A percentile compares a stretch with the other conserved stretches of the same genome.
These are phyloP conservation scores for Daedaleopsis nitida DNA, from an alignment of 768 basidiomycete genomes.

Conservation along the genomic window DNA sequence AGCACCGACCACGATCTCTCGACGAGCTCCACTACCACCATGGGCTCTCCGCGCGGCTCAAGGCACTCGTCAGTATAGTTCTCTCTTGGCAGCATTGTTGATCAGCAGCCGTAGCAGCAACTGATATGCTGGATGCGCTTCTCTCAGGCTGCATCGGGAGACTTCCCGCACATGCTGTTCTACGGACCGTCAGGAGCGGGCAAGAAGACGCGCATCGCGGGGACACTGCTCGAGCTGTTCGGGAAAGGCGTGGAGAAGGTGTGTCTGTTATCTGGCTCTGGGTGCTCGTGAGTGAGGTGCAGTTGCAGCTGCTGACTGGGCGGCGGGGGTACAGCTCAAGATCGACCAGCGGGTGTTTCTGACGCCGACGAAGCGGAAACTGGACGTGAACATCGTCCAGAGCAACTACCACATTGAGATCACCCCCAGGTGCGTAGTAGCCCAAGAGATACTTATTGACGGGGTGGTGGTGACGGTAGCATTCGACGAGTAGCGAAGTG, in stretches of 20 bases:
- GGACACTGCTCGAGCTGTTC: slow-evolving; percentile 85
- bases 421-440: slow-evolving; percentile 77
- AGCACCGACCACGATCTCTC: slow-evolving; percentile 87
- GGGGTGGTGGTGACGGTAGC: too few relatives aligned
- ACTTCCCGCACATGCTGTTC: slow-evolving; percentile 97
- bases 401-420: slow-evolving; percentile 98
- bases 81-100: too few relatives aligned
- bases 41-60: slow-evolving; percentile 75
- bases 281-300: neutral
- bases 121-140: neutral
- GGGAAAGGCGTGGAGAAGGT: slow-evolving; percentile 94
- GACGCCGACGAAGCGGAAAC: slow-evolving; percentile 89
- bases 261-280: slow-evolving; percentile 24
- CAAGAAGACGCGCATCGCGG: slow-evolving; percentile 95
- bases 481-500: slow-evolving; percentile 67
- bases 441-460: too few relatives aligned
- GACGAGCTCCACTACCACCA: slow-evolving; percentile 88
- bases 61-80: slow-evolving; percentile 64
- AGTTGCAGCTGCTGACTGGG: slow-evolving; percentile 5
- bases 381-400: slow-evolving; percentile 96
- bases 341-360: slow-evolving; percentile 97
- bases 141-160: slow-evolving; percentile 77
- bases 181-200: slow-evolving; percentile 97
- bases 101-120: too few relatives aligned
- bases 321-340: slow-evolving; percentile 66